Evolutionary conservation across 2,329 filamentous ascomycete genomes (phyloP).

Genomic region (Polytolypa hystricis): DNA sequence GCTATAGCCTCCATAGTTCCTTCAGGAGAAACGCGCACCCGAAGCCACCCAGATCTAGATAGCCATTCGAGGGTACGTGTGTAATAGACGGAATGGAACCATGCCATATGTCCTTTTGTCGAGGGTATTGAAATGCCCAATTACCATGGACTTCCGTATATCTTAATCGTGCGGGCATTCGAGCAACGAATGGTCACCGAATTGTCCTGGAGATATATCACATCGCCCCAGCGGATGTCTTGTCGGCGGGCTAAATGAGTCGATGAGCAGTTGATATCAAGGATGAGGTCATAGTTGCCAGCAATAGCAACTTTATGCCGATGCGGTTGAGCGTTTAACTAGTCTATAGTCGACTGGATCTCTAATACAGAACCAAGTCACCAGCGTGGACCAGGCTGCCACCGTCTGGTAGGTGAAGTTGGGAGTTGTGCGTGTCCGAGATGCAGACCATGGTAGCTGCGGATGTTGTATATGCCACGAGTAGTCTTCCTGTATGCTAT

Average conservation of each 20-base stretch:
- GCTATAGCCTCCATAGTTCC: constrained; percentile 11
- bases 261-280: constrained; percentile 1
- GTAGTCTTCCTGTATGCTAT: too few species aligned
- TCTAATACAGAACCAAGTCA: constrained; percentile 33
- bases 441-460: constrained; percentile 34
- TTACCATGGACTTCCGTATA: constrained; percentile 12
- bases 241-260: constrained; percentile 10
- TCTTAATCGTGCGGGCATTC: constrained; percentile 3
- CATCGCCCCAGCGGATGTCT: constrained; percentile 10
- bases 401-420: constrained; percentile 25
- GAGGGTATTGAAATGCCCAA: constrained; percentile 13
- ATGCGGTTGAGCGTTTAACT: constrained; percentile 30
- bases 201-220: constrained; percentile 10
- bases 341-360: constrained; percentile 26
- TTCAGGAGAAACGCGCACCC: constrained; percentile 10
- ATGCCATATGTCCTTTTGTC: constrained; percentile 10
- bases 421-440: constrained; percentile 34
- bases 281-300: constrained; percentile 33
- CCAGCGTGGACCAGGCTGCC: constrained; percentile 38
- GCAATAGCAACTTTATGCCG: constrained; percentile 33
- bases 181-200: constrained; percentile 5
- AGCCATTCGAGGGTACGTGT: constrained; percentile 12
- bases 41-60: constrained; percentile 11
- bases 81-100: constrained; percentile 13
- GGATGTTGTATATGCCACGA: too few species aligned